Conservation (phyloP, 305 asterid genomes). For the Ilex paraguariensis region DNA sequence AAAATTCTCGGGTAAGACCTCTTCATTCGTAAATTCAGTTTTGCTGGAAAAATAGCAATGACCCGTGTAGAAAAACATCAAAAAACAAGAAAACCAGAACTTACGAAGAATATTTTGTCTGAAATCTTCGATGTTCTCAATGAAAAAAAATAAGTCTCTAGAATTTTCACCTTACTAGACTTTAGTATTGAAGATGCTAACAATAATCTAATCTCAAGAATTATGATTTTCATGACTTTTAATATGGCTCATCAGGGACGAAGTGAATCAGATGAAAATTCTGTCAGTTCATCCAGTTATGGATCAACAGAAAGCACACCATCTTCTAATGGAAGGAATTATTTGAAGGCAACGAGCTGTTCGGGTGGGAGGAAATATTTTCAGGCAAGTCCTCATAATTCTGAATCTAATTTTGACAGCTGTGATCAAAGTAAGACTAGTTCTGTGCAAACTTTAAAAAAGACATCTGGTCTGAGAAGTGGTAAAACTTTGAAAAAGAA, state of each 20-base stretch:
- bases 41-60: not conserved
- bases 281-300: constrained; percentile 46
- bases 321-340: constrained; percentile 3
- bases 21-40: constrained; percentile 3
- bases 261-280: constrained; percentile 53
- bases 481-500: constrained; percentile 49
- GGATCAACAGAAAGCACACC: constrained; percentile 47
- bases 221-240: not conserved
- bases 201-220: not conserved
- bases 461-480: constrained; percentile 41
- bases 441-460: constrained; percentile 24
- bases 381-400: constrained; percentile 23
- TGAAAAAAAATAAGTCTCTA: not conserved
- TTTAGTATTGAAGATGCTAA: not conserved
- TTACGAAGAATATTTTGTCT: too few species aligned
- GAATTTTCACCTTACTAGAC: too few species aligned
- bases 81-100: too few species aligned
- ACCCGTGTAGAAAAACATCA: too few species aligned
- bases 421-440: constrained; percentile 22
- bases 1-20: constrained; percentile 40
- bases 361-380: constrained; percentile 37
- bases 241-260: constrained; percentile 33
- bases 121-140: too few species aligned
- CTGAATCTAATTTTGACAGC: constrained; percentile 35
- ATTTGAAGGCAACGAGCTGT: constrained; percentile 40